These are phyloP conservation scores for Plasmodium fragile DNA, from an alignment of 169 alveolate species.

Conservation along the genomic window DNA sequence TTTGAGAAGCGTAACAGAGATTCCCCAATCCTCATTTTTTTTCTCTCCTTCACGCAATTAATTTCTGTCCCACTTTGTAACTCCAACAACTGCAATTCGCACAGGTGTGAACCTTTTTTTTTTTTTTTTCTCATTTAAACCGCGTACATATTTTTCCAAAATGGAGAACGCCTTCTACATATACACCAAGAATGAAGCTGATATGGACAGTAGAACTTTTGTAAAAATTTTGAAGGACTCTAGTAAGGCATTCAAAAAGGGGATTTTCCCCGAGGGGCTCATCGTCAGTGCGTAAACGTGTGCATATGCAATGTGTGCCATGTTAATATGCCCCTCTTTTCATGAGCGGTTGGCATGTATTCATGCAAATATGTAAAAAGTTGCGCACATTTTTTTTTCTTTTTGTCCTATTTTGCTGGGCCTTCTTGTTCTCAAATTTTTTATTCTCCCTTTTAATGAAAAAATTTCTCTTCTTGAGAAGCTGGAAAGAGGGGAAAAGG, in stretches of 20 bases:
- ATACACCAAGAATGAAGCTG: conserved; percentile 85
- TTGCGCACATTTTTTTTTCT: background rate
- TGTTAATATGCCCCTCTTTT: background rate
- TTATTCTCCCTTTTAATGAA: background rate
- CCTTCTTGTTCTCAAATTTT: background rate
- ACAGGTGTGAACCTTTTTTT: background rate
- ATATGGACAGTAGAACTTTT: conserved; percentile 88
- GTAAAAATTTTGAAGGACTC: conserved; percentile 88
- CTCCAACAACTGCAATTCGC: background rate
- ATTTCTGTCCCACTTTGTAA: background rate
- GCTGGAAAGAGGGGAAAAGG: background rate
- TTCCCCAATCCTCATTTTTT: background rate
- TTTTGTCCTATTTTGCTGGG: background rate
- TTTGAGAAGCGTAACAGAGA: background rate
- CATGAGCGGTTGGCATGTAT: background rate
- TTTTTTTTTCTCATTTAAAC: background rate
- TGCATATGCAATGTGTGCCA: background rate
- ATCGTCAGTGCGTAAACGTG: background rate
- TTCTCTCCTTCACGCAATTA: background rate
- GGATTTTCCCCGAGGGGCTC: background rate
- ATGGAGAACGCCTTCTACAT: conserved; percentile 82
- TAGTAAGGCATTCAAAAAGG: conserved; percentile 19
- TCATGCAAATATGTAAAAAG: background rate
- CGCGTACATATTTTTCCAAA: conserved; percentile 14
- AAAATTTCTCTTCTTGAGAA: background rate